These are phyloP conservation scores for Glutinoglossum americanum DNA, from an alignment of 495 filamentous ascomycete genomes.

Conservation along the genomic window DNA sequence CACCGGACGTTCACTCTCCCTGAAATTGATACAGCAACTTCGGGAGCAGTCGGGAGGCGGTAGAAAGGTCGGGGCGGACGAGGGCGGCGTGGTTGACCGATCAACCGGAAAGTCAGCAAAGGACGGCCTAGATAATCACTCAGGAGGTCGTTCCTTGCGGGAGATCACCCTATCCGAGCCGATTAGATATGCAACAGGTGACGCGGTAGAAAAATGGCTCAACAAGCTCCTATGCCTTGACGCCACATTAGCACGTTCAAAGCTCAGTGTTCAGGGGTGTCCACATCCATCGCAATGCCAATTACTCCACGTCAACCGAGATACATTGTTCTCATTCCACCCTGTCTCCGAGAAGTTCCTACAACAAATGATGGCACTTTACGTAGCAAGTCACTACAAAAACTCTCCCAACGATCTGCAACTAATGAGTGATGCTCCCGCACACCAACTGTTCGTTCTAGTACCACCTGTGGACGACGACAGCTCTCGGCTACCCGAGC, in stretches of 20 bases:
- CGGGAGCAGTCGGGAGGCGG: conserved; percentile 66
- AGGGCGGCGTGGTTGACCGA: conserved; percentile 50
- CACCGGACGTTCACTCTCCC: conserved; percentile 78
- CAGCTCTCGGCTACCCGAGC: conserved; percentile 63
- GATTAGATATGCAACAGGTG: conserved; percentile 81
- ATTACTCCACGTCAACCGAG: conserved; percentile 80
- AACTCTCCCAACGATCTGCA: conserved; percentile 96
- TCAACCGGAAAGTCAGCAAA: conserved; percentile 42
- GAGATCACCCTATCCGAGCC: conserved; percentile 87
- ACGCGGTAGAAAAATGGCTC: conserved; percentile 87
- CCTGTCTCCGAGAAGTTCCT: conserved; percentile 91
- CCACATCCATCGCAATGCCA: conserved; percentile 82
- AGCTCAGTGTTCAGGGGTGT: conserved; percentile 51
- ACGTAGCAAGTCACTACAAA: conserved; percentile 97
- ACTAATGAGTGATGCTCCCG: conserved; percentile 92
- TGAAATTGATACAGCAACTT: conserved; percentile 95
- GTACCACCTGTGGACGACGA: conserved; percentile 70
- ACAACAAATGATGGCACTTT: conserved; percentile 93
- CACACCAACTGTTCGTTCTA: conserved; percentile 89
- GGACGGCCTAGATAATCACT: conserved; percentile 32
- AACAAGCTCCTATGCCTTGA: conserved; percentile 89
- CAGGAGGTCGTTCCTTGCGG: conserved; percentile 56
- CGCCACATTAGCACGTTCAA: conserved; percentile 63
- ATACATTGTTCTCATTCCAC: conserved; percentile 96
- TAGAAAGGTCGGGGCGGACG: conserved; percentile 25